Percentiles rank a stretch among this genome's conserved stretches.
Evolutionary conservation across 2,329 filamentous ascomycete species (phyloP).

Genomic region (Pezicula radicicola): DNA sequence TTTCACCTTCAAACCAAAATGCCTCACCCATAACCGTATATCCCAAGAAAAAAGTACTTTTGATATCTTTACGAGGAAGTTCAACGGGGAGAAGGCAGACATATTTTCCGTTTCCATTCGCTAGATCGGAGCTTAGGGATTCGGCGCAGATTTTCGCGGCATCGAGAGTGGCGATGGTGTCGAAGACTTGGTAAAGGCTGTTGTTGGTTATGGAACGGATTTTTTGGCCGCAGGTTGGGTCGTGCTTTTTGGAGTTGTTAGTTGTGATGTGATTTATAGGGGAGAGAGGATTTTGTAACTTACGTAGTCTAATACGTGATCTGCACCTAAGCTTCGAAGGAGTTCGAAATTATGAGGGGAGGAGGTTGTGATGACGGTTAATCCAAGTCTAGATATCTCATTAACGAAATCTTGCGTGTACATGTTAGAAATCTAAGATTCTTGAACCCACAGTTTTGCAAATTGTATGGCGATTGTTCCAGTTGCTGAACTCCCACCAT

Average conservation of each 20-base stretch:
- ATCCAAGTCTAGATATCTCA: slow-evolving; percentile 11
- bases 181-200: slow-evolving; percentile 16
- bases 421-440: neutral
- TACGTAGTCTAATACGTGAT: slow-evolving; percentile 45
- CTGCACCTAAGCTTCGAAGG: slow-evolving; percentile 41
- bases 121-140: slow-evolving; percentile 12
- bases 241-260: slow-evolving; percentile 19
- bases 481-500: slow-evolving; percentile 45
- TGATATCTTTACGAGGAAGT: slow-evolving; percentile 19
- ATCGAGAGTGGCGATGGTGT: slow-evolving; percentile 14
- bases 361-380: slow-evolving; percentile 38
- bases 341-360: slow-evolving; percentile 45
- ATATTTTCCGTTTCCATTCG: slow-evolving; percentile 39
- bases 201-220: slow-evolving; percentile 42
- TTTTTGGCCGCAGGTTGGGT: slow-evolving; percentile 35
- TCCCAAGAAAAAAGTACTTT: slow-evolving; percentile 29
- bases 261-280: neutral
- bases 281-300: neutral
- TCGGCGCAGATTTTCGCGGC: slow-evolving; percentile 14
- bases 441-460: slow-evolving; percentile 32
- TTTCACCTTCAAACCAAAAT: slow-evolving; percentile 19
- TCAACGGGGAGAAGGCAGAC: slow-evolving; percentile 48
- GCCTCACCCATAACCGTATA: slow-evolving; percentile 36
- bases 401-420: too few relatives aligned
- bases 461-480: slow-evolving; percentile 44